Percentiles rank a stretch among this genome's conserved stretches.
phyloP scores from a whole-genome alignment of 2,329 filamentous ascomycete genomes.

The Calonectria multiphialidica region DNA sequence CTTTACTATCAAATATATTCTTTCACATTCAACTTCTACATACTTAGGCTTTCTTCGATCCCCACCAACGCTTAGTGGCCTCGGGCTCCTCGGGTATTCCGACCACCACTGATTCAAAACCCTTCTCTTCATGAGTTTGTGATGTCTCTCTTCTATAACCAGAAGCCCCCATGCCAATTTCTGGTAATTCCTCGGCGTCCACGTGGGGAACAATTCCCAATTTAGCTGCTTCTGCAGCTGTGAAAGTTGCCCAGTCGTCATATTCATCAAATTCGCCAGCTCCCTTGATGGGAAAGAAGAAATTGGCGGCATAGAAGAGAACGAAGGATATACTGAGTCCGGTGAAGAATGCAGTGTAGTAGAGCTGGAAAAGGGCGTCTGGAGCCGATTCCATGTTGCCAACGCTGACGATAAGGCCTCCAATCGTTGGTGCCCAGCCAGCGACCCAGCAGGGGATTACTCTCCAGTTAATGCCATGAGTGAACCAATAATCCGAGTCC shows the following conservation, averaged over 20 bases:
- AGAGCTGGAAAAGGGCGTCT: slow-evolving; percentile 7
- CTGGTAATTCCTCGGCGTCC: slow-evolving; percentile 2
- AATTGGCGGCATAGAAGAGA: slow-evolving; percentile 10
- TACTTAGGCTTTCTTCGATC: not conserved
- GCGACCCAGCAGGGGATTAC: slow-evolving; percentile 14
- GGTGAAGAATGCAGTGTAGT: slow-evolving; percentile 12
- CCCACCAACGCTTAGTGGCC: not conserved
- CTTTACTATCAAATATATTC: no score
- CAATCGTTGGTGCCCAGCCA: slow-evolving; percentile 10
- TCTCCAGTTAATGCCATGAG: slow-evolving; percentile 48
- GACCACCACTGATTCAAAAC: not conserved
- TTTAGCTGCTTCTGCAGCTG: slow-evolving; percentile 13
- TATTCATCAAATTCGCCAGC: slow-evolving; percentile 17
- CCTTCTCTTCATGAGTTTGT: not conserved
- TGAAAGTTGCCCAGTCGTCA: slow-evolving; percentile 23
- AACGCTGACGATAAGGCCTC: slow-evolving; percentile 6
- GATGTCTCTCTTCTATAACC: not conserved
- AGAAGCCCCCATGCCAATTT: not conserved
- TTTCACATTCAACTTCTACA: not conserved
- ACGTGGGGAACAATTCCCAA: slow-evolving; percentile 7
- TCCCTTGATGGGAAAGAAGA: slow-evolving; percentile 2
- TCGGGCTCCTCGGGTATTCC: not conserved
- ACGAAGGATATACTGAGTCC: slow-evolving; percentile 1
- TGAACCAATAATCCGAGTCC: slow-evolving; percentile 51
- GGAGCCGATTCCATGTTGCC: not conserved